Base-by-base conservation (phyloP, 2,329 filamentous ascomycete genomes). In the Exophiala viscosa region DNA sequence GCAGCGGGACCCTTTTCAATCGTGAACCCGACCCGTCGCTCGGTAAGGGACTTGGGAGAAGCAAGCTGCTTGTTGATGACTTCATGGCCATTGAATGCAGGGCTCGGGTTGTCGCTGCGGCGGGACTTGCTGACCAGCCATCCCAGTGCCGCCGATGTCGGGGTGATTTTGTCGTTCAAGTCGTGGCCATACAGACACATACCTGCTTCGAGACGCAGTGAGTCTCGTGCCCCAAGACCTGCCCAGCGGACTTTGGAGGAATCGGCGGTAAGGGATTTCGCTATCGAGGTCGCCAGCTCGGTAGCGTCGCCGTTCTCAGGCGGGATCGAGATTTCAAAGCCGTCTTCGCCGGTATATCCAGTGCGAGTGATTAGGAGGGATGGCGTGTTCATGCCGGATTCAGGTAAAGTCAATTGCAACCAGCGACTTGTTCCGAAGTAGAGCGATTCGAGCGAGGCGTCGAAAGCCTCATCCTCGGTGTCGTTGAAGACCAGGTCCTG, bases 131-230 rank as follows among this genome's bases (percentile, higher is more conserved):
- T 85, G 55, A 99, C 85, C 65, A 96, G 82, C 92, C 93, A 99
- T 55, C 77, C 77, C 0, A 89, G 72, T 1, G 76, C 78, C 1
- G 80, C 85, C 66, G 84, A 81, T 3, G 86, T 83, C 1, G 86
- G 85, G 1, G 86, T 88, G 9, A 81, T 86, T 0, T 75, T 76
- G 52, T 96, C 92, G 68, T 95, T 85, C 34, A 99, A 81, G 70
- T 99, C 93, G 73, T 97, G 90, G n/a, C 93, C 93, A 73, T 99
- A 99, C n/a, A 99, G 80, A 71, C 93, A 99, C 92, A 99, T 95
- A 56, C 93, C 93, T 0, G 93, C 93, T 75, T 99, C 93, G 28
- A 99, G 83, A 42, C 93, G 85, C 54, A 99, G 82, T 57, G 87
- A 95, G 71, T 99, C 93, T 59, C 93, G 83, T 2, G 93, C 90